Percentiles rank a stretch among this genome's conserved stretches.
Evolutionary conservation across 2,329 filamentous ascomycete genomes (phyloP).

Genomic region (Penicillium sp.): DNA sequence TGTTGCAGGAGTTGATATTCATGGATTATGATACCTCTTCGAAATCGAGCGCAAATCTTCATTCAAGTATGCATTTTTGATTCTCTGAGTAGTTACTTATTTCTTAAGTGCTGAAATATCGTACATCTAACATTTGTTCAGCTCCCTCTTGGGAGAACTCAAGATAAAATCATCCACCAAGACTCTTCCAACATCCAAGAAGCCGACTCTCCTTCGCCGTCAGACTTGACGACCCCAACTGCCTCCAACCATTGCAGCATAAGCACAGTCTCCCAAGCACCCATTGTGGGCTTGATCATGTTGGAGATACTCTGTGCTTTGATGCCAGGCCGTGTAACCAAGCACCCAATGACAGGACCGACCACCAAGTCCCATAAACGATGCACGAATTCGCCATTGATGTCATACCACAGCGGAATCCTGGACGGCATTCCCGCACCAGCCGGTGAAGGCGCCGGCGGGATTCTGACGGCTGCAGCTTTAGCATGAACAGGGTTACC

Average conservation of each 20-base stretch:
- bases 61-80: neutral
- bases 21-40: slow-evolving; percentile 3
- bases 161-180: slow-evolving; percentile 42
- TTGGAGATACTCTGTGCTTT: slow-evolving; percentile 33
- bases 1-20: neutral
- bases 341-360: slow-evolving; percentile 41
- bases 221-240: slow-evolving; percentile 20
- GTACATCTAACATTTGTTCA: neutral
- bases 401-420: slow-evolving; percentile 50
- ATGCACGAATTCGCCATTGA: slow-evolving; percentile 39
- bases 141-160: neutral
- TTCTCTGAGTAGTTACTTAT: neutral
- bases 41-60: neutral
- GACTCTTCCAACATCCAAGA: slow-evolving; percentile 38
- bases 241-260: slow-evolving; percentile 42
- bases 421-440: slow-evolving; percentile 21
- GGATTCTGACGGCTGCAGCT: slow-evolving; percentile 8
- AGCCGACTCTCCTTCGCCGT: slow-evolving; percentile 12
- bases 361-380: slow-evolving; percentile 45
- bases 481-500: slow-evolving; percentile 38
- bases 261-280: slow-evolving; percentile 42
- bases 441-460: slow-evolving; percentile 15
- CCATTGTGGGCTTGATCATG: slow-evolving; percentile 40
- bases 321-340: slow-evolving; percentile 43
- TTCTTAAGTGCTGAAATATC: neutral